Evolutionary conservation across 2,329 filamentous ascomycete species (phyloP).

Genomic region (Piedraia hortae): DNA sequence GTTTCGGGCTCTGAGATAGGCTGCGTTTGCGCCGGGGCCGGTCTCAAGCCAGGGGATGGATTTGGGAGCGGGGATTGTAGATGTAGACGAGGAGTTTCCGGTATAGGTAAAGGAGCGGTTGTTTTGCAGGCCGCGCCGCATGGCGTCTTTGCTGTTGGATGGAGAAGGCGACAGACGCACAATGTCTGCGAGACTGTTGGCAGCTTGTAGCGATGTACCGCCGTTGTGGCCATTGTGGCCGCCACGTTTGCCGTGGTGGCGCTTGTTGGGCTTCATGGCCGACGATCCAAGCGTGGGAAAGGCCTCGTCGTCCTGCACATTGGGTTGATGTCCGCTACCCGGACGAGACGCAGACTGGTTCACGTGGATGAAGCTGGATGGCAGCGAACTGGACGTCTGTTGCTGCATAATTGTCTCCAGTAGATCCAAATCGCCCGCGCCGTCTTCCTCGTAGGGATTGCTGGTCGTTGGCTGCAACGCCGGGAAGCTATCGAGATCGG

Average conservation of each 20-base stretch:
- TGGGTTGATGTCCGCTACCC: constrained; percentile 42
- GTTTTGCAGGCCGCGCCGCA: constrained; percentile 26
- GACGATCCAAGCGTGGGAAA: constrained; percentile 72
- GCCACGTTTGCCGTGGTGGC: constrained; percentile 76
- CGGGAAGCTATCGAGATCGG: constrained; percentile 68
- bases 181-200: constrained; percentile 58
- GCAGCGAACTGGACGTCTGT: constrained; percentile 17
- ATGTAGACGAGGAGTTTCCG: not conserved
- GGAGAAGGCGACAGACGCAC: constrained; percentile 86
- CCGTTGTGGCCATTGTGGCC: constrained; percentile 39
- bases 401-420: constrained; percentile 17
- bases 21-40: constrained; percentile 67
- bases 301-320: constrained; percentile 75
- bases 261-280: constrained; percentile 50
- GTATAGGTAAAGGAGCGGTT: constrained; percentile 38
- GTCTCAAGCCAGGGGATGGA: constrained; percentile 95
- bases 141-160: constrained; percentile 25
- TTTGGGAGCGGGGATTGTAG: constrained; percentile 48
- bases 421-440: constrained; percentile 12
- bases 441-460: constrained; percentile 16
- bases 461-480: constrained; percentile 28
- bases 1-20: constrained; percentile 79
- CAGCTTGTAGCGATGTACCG: constrained; percentile 45
- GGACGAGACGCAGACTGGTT: constrained; percentile 57
- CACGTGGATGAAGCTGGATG: constrained; percentile 18